phyloP scores from a whole-genome alignment of 208 protist species.

The Leishmania mexicana region DNA sequence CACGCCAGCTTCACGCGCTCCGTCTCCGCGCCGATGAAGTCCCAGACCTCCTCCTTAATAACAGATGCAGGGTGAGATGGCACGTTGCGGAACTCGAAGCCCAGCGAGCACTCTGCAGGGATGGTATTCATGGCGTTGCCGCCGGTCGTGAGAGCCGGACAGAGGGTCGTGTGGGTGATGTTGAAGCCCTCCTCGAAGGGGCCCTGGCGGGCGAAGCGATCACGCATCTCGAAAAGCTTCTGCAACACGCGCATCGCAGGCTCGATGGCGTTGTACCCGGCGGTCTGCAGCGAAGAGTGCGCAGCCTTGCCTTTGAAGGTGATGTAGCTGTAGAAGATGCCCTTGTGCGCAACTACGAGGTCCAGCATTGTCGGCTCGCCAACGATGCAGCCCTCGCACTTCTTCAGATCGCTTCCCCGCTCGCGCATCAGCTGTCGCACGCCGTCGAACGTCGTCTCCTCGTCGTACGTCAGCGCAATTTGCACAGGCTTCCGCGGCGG shows the following conservation, averaged over 20 bases:
- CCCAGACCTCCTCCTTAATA: conserved; percentile 37
- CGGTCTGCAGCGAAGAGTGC: conserved; percentile 55
- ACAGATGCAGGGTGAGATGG: conserved; percentile 23
- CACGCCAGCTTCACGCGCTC: conserved; percentile 20
- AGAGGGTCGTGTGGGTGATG: conserved; percentile 43
- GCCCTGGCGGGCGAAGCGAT: conserved; percentile 45
- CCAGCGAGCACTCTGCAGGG: conserved; percentile 42
- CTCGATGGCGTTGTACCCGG: conserved; percentile 44
- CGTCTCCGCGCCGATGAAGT: conserved; percentile 29
- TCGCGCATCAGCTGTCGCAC: conserved; percentile 30
- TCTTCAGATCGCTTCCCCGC: conserved; percentile 25
- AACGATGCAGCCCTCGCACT: conserved; percentile 61
- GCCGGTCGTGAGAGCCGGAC: conserved; percentile 33
- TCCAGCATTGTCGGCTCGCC: conserved; percentile 58
- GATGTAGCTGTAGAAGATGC: conserved; percentile 35
- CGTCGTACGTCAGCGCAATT: conserved; percentile 59
- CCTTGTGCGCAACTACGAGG: conserved; percentile 60
- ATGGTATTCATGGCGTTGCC: conserved; percentile 68
- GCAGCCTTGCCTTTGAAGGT: conserved; percentile 46
- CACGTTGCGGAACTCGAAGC: conserved; percentile 65
- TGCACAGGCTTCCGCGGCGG: conserved; percentile 62
- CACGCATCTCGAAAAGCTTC: conserved; percentile 40
- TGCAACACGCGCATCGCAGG: conserved; percentile 34
- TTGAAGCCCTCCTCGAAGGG: conserved; percentile 43
- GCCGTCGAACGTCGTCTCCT: conserved; percentile 50